Evolutionary conservation across 176 grass and related monocot species (phyloP), one percentile per base, ranked within the genome.

Genomic region (Musa beccarii): DNA sequence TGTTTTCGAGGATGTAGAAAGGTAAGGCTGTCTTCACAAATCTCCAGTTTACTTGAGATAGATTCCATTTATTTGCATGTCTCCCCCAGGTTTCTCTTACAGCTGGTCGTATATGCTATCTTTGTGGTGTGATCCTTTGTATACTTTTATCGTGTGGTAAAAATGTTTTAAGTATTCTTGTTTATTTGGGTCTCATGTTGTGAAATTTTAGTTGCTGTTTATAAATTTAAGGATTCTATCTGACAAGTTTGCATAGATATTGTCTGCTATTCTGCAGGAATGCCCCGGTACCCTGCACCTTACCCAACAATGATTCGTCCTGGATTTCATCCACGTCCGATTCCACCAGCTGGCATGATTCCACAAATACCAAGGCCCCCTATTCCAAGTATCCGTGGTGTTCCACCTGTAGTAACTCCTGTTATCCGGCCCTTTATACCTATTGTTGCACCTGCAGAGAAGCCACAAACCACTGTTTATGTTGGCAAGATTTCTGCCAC

Each of bases 381-480:
- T 22, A 78, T 93, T 76, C 80, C 82, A 71, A 85, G 84, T 16
- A 85, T 93, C 24, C 79, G 85, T 51, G 71, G 82, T 81, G 54
- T 84, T 61, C 85, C 85, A 65, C 87, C 83, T 43, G 63, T 89
- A 74, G 82, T 85, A 49, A 70, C 82, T 65, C 86, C 86, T 73
- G 51, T 74, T 61, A 76, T 77, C 59, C 84, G 96, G 77, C 85
- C 91, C 43, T 76, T 87, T 75, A 26, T 66, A 76, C 84, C 86
- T 63, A 65, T 80, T 54, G 59, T 82, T 72, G 82, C 82, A 67
- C 75, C 81, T 43, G 20, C 81, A 70, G 96, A 94, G 76, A 99
- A 99, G 73, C 96, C 86, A 29, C 96, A 92, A 50, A 99, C 91
- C 66, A 92, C 96, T 72, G 96, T 99, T 86, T 99, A 99, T 79